phyloP scores from a whole-genome alignment of 164 flowering plant genomes.

The Cinnamomum micranthum region DNA sequence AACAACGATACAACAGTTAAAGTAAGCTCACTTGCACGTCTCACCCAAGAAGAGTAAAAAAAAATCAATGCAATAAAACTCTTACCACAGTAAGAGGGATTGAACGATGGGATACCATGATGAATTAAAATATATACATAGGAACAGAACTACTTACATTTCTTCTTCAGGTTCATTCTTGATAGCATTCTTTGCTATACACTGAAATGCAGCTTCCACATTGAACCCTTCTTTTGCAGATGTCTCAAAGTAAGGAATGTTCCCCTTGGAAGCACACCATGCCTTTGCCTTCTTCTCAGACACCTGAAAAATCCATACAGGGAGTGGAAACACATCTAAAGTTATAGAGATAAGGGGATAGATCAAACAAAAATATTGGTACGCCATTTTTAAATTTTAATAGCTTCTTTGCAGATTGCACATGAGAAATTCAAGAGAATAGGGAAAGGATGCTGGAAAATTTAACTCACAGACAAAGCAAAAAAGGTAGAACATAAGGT shows the following conservation, averaged over 20 bases:
- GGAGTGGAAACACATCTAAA: neutral
- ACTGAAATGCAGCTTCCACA: constrained; percentile 85
- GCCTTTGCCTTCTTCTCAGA: constrained; percentile 92
- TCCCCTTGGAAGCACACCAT: constrained; percentile 94
- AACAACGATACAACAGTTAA: neutral
- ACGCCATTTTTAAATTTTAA: neutral
- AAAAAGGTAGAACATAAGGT: neutral
- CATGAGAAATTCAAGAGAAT: neutral
- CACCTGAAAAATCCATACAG: constrained; percentile 39
- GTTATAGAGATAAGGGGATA: neutral
- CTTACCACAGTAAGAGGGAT: neutral
- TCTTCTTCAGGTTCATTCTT: constrained; percentile 90
- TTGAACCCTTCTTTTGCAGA: constrained; percentile 94
- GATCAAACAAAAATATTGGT: neutral
- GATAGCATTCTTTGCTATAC: constrained; percentile 81
- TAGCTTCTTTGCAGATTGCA: neutral
- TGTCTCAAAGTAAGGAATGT: constrained; percentile 90
- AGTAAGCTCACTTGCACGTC: neutral
- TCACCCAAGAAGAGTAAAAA: neutral
- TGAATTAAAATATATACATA: neutral
- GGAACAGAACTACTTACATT: constrained; percentile 40
- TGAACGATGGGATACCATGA: neutral
- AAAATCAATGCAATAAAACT: neutral
- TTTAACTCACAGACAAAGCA: neutral
- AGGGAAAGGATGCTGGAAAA: neutral